Base-by-base conservation (phyloP, 176 grass and related monocot genomes). In the Oryza brachyantha region DNA sequence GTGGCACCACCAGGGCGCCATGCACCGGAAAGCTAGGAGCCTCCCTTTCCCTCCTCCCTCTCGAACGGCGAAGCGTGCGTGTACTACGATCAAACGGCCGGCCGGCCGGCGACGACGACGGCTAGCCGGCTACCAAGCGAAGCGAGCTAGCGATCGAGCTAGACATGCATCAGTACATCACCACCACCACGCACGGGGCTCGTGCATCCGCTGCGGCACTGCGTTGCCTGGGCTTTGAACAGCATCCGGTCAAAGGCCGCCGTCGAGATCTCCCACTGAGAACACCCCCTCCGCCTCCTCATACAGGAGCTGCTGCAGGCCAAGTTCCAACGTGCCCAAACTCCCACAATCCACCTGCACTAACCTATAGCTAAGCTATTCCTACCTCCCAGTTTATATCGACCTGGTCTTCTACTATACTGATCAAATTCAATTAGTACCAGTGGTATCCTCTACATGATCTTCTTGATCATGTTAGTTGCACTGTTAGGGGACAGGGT, bases 291-390 rank as follows among this genome's bases (percentile, higher is more conserved):
- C 46, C 80, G 10, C 78, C 19, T 32, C 76, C 84, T 76, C 43
- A 52, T 3, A 70, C 41, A 70, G 38, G 52, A 73, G 68, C 80
- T 52, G 68, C 80, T 52, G 48, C 48, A 52, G 48, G 48, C 36
- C 86, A 84, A 84, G 86, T 88, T 84, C 86, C 86, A 79, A 84
- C 81, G 70, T 68, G 75, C 81, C 81, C 86, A 88, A 88, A 88
- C 86, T 88, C 81, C 86, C 81, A 88, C 68, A 75, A 75, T 38
- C 61, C 77, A 65, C 74, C 74, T 75, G 72, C 37, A 50, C 83
- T 52, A 52, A 3, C 42, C 41, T 42, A 48, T 7, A 50, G 0
- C n/a, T n/a, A n/a, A 36, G 16, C 48, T 43, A 43, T 2, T 50
- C 16, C 75, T 54, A 62, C 29, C 22, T 65, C 45, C 75, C 86